phyloP scores from a whole-genome alignment of 441 rosid genomes.

The Gossypium trilobum region DNA sequence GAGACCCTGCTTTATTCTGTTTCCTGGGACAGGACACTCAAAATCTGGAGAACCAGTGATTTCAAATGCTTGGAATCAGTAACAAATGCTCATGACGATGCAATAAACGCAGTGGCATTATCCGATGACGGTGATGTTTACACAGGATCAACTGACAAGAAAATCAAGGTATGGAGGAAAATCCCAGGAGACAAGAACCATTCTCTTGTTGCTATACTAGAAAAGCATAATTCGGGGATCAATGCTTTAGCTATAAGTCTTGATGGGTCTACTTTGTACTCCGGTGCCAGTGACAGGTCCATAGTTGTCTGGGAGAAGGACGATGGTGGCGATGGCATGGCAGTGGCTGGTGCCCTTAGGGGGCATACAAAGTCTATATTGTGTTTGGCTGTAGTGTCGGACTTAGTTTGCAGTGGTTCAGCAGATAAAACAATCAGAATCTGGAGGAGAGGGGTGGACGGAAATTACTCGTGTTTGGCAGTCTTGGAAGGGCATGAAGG shows the following conservation, averaged over 20 bases:
- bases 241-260: conserved; percentile 61
- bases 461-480: conserved; percentile 49
- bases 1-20: conserved; percentile 66
- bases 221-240: conserved; percentile 66
- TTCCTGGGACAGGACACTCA: conserved; percentile 88
- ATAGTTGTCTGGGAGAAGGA: conserved; percentile 64
- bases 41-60: conserved; percentile 71
- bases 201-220: conserved; percentile 38
- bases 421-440: conserved; percentile 69
- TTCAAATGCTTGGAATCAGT: conserved; percentile 77
- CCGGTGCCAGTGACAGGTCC: conserved; percentile 63
- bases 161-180: conserved; percentile 70
- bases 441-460: conserved; percentile 47
- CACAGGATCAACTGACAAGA: conserved; percentile 80
- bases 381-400: conserved; percentile 49
- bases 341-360: conserved; percentile 41
- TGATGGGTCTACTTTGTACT: conserved; percentile 44
- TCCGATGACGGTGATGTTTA: conserved; percentile 56
- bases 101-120: conserved; percentile 61
- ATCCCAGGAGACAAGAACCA: conserved; percentile 41
- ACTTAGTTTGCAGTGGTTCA: conserved; percentile 70
- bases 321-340: conserved; percentile 29
- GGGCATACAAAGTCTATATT: conserved; percentile 71
- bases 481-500: conserved; percentile 71
- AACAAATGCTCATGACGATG: conserved; percentile 71